Evolutionary conservation across 176 grass and related monocot genomes (phyloP).

Genomic region (Zoysia pacifica): DNA sequence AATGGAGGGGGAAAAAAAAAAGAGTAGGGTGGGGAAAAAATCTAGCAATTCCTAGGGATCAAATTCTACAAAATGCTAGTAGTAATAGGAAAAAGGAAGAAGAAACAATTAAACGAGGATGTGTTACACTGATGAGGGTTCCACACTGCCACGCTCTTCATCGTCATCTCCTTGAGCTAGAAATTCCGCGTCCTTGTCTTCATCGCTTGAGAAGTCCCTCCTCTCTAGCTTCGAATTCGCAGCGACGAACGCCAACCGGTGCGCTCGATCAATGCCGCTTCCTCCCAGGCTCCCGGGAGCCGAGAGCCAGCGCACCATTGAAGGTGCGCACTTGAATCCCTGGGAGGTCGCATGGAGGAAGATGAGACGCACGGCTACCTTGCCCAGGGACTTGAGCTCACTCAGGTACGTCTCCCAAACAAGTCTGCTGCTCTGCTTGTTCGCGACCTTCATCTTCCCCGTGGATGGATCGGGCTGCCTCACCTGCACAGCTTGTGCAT

Average conservation of each 20-base stretch:
- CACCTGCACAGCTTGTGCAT: slow-evolving; percentile 85
- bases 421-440: slow-evolving; percentile 86
- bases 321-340: slow-evolving; percentile 48
- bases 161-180: slow-evolving; percentile 54
- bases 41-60: slow-evolving; percentile 53
- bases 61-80: slow-evolving; percentile 52
- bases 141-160: slow-evolving; percentile 44
- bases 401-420: slow-evolving; percentile 86
- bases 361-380: slow-evolving; percentile 82
- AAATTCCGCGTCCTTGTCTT: slow-evolving; percentile 67
- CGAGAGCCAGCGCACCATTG: slow-evolving; percentile 59
- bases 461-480: slow-evolving; percentile 67
- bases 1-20: not conserved
- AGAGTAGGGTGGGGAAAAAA: slow-evolving; percentile 33
- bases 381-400: slow-evolving; percentile 65
- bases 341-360: slow-evolving; percentile 73
- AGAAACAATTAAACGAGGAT: slow-evolving; percentile 48
- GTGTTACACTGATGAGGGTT: slow-evolving; percentile 54
- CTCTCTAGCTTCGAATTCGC: slow-evolving; percentile 77
- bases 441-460: slow-evolving; percentile 75
- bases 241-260: slow-evolving; percentile 63
- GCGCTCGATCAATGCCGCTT: slow-evolving; percentile 36
- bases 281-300: slow-evolving; percentile 43
- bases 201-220: slow-evolving; percentile 56
- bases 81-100: slow-evolving; percentile 13